Evolutionary conservation across 352 stramenopile genomes (phyloP).

Genomic region (Phytophthora citricola): DNA sequence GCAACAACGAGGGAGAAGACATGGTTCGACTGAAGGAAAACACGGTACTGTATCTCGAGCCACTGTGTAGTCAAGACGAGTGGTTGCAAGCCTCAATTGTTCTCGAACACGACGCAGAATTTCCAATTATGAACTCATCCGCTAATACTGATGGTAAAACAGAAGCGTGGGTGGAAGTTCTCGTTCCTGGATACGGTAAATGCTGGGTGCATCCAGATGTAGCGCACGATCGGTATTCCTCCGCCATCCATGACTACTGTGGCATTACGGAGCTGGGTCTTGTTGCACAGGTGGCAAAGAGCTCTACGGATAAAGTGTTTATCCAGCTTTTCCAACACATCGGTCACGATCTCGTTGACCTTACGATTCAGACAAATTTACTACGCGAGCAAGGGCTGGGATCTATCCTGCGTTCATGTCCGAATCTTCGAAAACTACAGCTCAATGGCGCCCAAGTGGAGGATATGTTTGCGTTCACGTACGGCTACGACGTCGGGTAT

Average conservation of each 20-base stretch:
- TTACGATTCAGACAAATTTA: slow-evolving; percentile 33
- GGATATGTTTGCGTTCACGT: slow-evolving; percentile 40
- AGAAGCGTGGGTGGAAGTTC: slow-evolving; percentile 42
- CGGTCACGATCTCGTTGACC: slow-evolving; percentile 27
- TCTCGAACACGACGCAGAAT: slow-evolving; percentile 32
- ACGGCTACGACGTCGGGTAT: slow-evolving; percentile 30
- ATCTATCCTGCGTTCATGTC: slow-evolving; percentile 34
- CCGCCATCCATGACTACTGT: slow-evolving; percentile 2
- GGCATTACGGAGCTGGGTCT: slow-evolving; percentile 33
- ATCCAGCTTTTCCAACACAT: slow-evolving; percentile 33
- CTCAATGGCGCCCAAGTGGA: slow-evolving; percentile 37
- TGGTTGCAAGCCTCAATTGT: slow-evolving; percentile 39
- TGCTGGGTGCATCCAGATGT: slow-evolving; percentile 44
- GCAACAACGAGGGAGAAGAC: slow-evolving; percentile 4
- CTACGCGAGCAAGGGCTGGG: slow-evolving; percentile 32
- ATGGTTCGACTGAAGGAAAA: slow-evolving; percentile 24
- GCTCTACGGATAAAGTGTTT: slow-evolving; percentile 30
- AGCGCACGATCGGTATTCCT: slow-evolving; percentile 7
- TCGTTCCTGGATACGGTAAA: slow-evolving; percentile 50
- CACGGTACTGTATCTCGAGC: slow-evolving; percentile 40
- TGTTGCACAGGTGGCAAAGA: slow-evolving; percentile 26
- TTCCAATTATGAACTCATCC: slow-evolving; percentile 31
- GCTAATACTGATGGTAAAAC: slow-evolving; percentile 4
- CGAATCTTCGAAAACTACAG: slow-evolving; percentile 25
- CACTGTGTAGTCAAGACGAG: slow-evolving; percentile 40